Conservation (phyloP, 495 filamentous ascomycete genomes). For the Daldinia bambusicola region DNA sequence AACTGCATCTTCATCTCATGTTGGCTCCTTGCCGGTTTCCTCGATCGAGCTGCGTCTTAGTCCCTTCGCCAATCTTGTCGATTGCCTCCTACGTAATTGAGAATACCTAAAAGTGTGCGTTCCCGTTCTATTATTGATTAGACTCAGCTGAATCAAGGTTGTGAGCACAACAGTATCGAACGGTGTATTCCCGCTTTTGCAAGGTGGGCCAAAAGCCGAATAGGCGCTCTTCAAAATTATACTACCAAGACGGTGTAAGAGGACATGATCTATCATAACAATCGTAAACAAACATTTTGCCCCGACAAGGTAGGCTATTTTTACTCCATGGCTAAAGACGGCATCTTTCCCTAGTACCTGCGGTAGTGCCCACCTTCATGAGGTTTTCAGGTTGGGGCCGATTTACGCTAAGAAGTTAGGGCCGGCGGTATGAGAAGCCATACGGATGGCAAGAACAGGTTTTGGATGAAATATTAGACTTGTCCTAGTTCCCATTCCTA, state of each 20-base stretch:
- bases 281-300: neutral
- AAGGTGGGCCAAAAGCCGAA: neutral
- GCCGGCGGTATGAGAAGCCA: conserved; percentile 9
- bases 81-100: neutral
- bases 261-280: neutral
- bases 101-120: neutral
- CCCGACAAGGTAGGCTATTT: neutral
- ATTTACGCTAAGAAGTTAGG: neutral
- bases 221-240: neutral
- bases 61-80: neutral
- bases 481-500: neutral
- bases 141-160: conserved; percentile 14
- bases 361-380: neutral
- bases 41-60: conserved; percentile 7
- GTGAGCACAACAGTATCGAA: neutral
- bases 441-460: too few relatives aligned
- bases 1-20: neutral
- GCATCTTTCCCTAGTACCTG: neutral
- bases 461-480: neutral
- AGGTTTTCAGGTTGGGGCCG: neutral
- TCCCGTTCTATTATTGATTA: conserved; percentile 1
- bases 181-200: conserved; percentile 6
- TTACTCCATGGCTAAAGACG: neutral
- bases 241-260: neutral
- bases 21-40: neutral